Conservation (phyloP, 2,329 filamentous ascomycete genomes). For the Xylariaceae sp. region DNA sequence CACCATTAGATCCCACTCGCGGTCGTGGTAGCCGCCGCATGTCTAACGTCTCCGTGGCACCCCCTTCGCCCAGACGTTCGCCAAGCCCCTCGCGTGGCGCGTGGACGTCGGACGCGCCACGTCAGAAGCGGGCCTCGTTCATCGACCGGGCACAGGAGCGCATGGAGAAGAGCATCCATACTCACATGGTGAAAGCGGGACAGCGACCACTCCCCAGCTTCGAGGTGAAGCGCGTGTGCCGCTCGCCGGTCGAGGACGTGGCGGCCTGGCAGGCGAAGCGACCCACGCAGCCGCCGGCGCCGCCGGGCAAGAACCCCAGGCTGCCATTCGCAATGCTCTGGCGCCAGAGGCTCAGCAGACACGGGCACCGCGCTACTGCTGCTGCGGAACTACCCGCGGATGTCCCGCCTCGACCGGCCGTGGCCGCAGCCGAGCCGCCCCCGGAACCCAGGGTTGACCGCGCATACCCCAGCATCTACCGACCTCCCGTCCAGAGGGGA, state of each 20-base stretch:
- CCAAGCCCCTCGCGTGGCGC: constrained; percentile 17
- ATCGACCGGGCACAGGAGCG: constrained; percentile 15
- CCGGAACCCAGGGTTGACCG: background rate
- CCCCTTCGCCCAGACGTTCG: background rate
- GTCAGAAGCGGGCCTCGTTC: constrained; percentile 17
- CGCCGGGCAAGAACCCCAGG: background rate
- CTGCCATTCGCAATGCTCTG: background rate
- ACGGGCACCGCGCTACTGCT: too few species aligned
- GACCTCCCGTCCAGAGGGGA: background rate
- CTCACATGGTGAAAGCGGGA: constrained; percentile 18
- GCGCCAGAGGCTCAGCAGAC: background rate
- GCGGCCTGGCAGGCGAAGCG: background rate
- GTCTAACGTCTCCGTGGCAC: too few species aligned
- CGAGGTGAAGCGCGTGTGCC: constrained; percentile 17
- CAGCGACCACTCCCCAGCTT: constrained; percentile 19
- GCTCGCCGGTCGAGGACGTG: constrained; percentile 13
- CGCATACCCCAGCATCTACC: background rate
- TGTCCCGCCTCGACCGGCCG: too few species aligned
- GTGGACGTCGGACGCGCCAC: constrained; percentile 15
- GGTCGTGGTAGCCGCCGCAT: too few species aligned
- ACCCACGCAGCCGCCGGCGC: background rate
- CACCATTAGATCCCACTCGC: background rate
- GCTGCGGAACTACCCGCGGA: background rate
- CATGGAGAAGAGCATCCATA: constrained; percentile 8
- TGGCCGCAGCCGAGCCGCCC: too few species aligned